Evolutionary conservation across 345 rosid species (phyloP).

Genomic region (Microthlaspi erraticum): DNA sequence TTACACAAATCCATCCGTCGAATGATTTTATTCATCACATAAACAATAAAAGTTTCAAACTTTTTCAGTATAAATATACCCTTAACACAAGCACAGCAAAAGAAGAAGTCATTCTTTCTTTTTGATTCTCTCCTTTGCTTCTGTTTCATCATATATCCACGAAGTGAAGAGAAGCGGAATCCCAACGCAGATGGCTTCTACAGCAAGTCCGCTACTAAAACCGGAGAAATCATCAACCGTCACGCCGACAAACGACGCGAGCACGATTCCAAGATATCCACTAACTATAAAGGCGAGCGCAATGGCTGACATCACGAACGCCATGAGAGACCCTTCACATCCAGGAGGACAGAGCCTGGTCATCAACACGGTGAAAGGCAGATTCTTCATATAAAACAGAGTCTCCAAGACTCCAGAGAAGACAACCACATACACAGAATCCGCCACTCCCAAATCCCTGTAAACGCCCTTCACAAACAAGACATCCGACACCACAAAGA

Average conservation of each 20-base stretch:
- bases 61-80: too few species aligned
- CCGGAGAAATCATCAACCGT: slow-evolving; percentile 72
- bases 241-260: slow-evolving; percentile 66
- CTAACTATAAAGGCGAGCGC: slow-evolving; percentile 77
- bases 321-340: slow-evolving; percentile 93
- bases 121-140: slow-evolving; percentile 35
- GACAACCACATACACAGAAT: slow-evolving; percentile 60
- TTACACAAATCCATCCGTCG: too few species aligned
- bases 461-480: slow-evolving; percentile 74
- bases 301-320: slow-evolving; percentile 74
- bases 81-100: not conserved
- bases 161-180: slow-evolving; percentile 65
- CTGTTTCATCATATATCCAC: slow-evolving; percentile 58
- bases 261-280: slow-evolving; percentile 77
- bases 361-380: slow-evolving; percentile 78
- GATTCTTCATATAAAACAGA: slow-evolving; percentile 69
- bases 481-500: slow-evolving; percentile 71
- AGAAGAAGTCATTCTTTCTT: slow-evolving; percentile 43
- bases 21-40: too few species aligned
- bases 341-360: slow-evolving; percentile 75
- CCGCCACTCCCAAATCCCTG: slow-evolving; percentile 61
- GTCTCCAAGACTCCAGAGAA: slow-evolving; percentile 79
- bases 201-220: slow-evolving; percentile 58
- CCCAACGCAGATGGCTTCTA: slow-evolving; percentile 68
- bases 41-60: too few species aligned